Conservation (phyloP, 192 early-diverging fungal species). For the Oehlia diaphana region DNA sequence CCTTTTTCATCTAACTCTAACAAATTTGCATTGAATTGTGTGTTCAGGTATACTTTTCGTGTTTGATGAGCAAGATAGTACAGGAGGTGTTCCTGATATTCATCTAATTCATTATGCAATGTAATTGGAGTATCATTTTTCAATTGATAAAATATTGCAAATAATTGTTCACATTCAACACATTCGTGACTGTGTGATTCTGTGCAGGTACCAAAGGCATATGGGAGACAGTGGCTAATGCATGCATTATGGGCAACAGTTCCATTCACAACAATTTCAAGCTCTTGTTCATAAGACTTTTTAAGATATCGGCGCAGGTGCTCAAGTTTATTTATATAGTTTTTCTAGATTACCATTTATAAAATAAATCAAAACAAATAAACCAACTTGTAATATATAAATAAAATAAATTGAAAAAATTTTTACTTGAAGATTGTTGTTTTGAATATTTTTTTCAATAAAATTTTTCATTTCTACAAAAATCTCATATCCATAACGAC, state of each 20-base stretch:
- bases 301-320: background rate
- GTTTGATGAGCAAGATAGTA: background rate
- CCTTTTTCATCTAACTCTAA: too few relatives aligned
- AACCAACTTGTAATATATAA: background rate
- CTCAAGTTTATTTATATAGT: background rate
- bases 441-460: too few relatives aligned
- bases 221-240: background rate
- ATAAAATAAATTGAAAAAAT: background rate
- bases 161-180: background rate
- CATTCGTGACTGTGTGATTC: background rate
- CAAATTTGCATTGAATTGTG: too few relatives aligned
- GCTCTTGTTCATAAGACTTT: background rate
- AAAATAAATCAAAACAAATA: background rate
- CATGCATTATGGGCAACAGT: background rate
- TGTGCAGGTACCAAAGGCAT: background rate
- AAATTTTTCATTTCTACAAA: background rate
- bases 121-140: background rate
- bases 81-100: background rate
- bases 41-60: background rate
- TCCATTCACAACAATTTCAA: background rate
- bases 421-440: background rate
- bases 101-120: constrained; percentile 7
- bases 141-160: background rate
- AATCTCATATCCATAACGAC: background rate
- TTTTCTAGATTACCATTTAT: background rate